A percentile compares a stretch with the other conserved stretches of the same genome.
Evolutionary conservation across 352 stramenopile genomes (phyloP).

Genomic region (Globisporangium perplexum): DNA sequence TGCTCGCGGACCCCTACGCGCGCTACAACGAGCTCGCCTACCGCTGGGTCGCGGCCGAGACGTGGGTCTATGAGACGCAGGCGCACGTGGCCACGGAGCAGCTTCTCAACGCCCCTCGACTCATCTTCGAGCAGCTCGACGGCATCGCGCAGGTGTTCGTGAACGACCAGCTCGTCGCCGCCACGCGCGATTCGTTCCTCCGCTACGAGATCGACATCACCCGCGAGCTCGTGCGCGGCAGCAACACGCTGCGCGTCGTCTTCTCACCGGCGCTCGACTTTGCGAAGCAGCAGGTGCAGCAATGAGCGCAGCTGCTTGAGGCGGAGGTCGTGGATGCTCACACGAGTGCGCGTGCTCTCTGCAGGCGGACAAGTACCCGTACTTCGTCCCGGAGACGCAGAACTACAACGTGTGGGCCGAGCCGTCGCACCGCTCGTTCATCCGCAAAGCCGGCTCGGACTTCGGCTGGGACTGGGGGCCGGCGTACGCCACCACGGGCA

Average conservation of each 20-base stretch:
- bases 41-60: slow-evolving; percentile 59
- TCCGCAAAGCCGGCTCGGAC: slow-evolving; percentile 81
- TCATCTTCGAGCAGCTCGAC: slow-evolving; percentile 71
- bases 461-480: slow-evolving; percentile 89
- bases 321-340: not conserved
- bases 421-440: slow-evolving; percentile 66
- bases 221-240: slow-evolving; percentile 10
- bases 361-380: slow-evolving; percentile 59
- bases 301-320: not conserved
- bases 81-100: slow-evolving; percentile 20
- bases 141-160: slow-evolving; percentile 59
- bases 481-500: slow-evolving; percentile 57
- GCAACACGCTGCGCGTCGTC: slow-evolving; percentile 49
- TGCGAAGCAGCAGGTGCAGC: slow-evolving; percentile 28
- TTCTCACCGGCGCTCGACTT: slow-evolving; percentile 59
- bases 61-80: slow-evolving; percentile 68
- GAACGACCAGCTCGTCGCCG: slow-evolving; percentile 47
- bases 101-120: slow-evolving; percentile 1
- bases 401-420: slow-evolving; percentile 83
- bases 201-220: slow-evolving; percentile 42
- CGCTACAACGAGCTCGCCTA: slow-evolving; percentile 70
- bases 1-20: slow-evolving; percentile 62
- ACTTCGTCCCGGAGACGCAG: slow-evolving; percentile 63
- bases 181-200: slow-evolving; percentile 62
- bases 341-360: slow-evolving; percentile 1